Evolutionary conservation across 495 filamentous ascomycete species (phyloP).

Genomic region (Lophiostoma macrostomum): DNA sequence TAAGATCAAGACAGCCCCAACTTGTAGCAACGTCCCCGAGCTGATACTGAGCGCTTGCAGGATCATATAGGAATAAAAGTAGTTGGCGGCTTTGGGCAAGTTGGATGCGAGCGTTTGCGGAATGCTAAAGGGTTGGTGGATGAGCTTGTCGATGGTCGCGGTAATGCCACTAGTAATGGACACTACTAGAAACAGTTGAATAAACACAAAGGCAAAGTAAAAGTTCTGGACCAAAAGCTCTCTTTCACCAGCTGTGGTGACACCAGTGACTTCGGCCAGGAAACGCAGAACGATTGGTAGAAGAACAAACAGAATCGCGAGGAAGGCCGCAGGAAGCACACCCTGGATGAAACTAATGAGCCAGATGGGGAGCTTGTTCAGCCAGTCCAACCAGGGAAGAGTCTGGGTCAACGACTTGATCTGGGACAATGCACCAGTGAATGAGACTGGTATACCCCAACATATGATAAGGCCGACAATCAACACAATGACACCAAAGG

Average conservation of each 20-base stretch:
- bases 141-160: constrained; percentile 59
- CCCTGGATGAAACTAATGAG: constrained; percentile 75
- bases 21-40: constrained; percentile 86
- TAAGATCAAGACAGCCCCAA: constrained; percentile 62
- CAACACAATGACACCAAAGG: constrained; percentile 59
- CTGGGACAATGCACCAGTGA: constrained; percentile 78
- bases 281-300: constrained; percentile 76
- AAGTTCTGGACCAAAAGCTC: constrained; percentile 84
- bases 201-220: constrained; percentile 93
- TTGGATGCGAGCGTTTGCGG: constrained; percentile 71
- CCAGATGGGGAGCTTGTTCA: constrained; percentile 59
- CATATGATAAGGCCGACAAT: constrained; percentile 74
- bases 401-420: constrained; percentile 62
- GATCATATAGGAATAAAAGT: constrained; percentile 98
- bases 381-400: constrained; percentile 68
- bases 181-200: constrained; percentile 92
- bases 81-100: constrained; percentile 85
- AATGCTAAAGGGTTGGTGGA: constrained; percentile 52
- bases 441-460: constrained; percentile 89
- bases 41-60: constrained; percentile 88
- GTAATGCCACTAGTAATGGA: constrained; percentile 81
- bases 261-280: constrained; percentile 71
- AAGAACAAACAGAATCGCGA: constrained; percentile 75
- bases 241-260: constrained; percentile 75
- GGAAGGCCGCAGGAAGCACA: constrained; percentile 74